Conservation (phyloP, 1,284 basidiomycete species). For the Trichosporon coremiiforme region DNA sequence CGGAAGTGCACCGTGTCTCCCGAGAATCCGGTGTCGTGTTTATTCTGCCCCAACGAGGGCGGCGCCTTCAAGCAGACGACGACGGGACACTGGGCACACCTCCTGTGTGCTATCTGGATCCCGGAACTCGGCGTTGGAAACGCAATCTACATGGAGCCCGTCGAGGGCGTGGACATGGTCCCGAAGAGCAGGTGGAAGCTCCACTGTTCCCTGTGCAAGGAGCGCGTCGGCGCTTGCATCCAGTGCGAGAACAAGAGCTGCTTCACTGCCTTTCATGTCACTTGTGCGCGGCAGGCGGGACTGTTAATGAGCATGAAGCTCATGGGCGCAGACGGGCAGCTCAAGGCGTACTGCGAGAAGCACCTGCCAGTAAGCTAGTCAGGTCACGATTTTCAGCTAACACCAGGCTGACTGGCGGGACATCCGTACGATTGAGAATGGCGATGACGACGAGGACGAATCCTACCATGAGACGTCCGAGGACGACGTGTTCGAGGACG, state of each 20-base stretch:
- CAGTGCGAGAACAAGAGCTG: conserved; percentile 92
- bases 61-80: conserved; percentile 98
- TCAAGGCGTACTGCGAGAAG: conserved; percentile 81
- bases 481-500: conserved; percentile 24
- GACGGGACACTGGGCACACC: conserved; percentile 90
- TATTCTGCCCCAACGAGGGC: conserved; percentile 92
- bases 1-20: conserved; percentile 98
- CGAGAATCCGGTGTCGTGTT: conserved; percentile 89
- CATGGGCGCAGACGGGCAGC: conserved; percentile 58
- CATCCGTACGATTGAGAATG: conserved; percentile 40
- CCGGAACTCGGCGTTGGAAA: conserved; percentile 94
- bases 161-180: conserved; percentile 85
- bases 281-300: conserved; percentile 86
- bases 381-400: conserved; percentile 2
- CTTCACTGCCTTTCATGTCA: conserved; percentile 92
- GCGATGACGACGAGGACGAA: conserved; percentile 31
- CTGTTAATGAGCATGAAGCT: conserved; percentile 84
- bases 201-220: conserved; percentile 85
- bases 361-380: conserved; percentile 74
- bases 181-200: conserved; percentile 93
- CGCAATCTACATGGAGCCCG: conserved; percentile 97
- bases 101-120: conserved; percentile 97
- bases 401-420: conserved; percentile 33
- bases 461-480: conserved; percentile 40
- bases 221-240: conserved; percentile 87